Evolutionary conservation across 2,329 filamentous ascomycete species (phyloP).

Genomic region (Aspergillus terreus): DNA sequence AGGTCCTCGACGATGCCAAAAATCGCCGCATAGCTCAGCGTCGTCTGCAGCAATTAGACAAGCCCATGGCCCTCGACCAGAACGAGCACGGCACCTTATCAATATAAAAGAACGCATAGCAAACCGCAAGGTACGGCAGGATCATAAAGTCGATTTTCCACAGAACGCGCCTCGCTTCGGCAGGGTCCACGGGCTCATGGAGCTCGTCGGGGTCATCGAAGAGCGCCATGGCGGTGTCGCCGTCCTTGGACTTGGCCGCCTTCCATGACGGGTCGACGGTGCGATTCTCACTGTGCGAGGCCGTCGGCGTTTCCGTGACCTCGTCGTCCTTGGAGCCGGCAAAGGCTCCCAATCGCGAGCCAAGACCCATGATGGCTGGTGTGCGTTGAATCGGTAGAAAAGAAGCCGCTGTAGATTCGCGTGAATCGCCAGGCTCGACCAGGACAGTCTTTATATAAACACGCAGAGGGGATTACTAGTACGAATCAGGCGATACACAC

Average conservation of each 20-base stretch:
- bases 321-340: conserved; percentile 23
- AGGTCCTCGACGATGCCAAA: conserved; percentile 61
- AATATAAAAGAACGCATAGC: conserved; percentile 54
- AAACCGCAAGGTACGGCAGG: conserved; percentile 53
- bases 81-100: conserved; percentile 29
- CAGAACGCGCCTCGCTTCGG: conserved; percentile 46
- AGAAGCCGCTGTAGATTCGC: background rate
- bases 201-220: conserved; percentile 49
- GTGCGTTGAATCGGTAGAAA: background rate
- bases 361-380: conserved; percentile 11
- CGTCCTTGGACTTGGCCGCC: conserved; percentile 31
- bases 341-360: conserved; percentile 3
- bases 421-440: background rate
- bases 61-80: background rate
- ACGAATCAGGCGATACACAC: background rate
- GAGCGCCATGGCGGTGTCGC: conserved; percentile 50
- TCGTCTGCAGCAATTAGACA: conserved; percentile 41
- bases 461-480: background rate
- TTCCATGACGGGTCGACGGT: conserved; percentile 24
- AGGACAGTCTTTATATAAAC: background rate
- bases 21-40: conserved; percentile 60
- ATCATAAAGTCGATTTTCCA: conserved; percentile 60
- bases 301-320: conserved; percentile 19
- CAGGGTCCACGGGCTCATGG: conserved; percentile 44
- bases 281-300: conserved; percentile 27